Base-by-base conservation (phyloP, 257 asterid species). In the Capsicum pubescens region DNA sequence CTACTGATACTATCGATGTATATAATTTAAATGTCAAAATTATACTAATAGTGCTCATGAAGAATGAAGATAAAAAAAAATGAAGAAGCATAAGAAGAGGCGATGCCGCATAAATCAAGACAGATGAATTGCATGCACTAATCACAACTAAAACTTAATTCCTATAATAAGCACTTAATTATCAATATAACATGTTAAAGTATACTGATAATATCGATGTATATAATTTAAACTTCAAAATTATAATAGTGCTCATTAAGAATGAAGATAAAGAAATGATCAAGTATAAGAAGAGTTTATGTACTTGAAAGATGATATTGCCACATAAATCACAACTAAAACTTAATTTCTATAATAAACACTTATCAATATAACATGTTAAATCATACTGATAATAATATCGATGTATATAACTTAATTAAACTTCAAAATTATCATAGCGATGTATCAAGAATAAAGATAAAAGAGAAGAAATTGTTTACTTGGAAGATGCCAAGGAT, bases 401-500 rank as follows among this genome's bases (percentile, higher is more conserved):
- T 70, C 14, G 13, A 16, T 14, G 0, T 10, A 68, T 15, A 68
- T 68, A 68, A 39, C 54, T 68, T 39, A 15, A 68, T 68, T 39
- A 15, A 68, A 39, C 42, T 39, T 0, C 14, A 68, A 5, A 68
- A 36, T 3, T 3, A 15, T 21, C 21, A 9, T 61, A 6, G 7
- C 21, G 36, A 21, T 39, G 5, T 39, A 39, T 61, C 69, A 19
- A 61, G 69, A 63, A 21, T 42, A 35, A 69, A 69, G 78, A 2
- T 68, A 17, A 68, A 3, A 39, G 39, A 67, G 9, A 64, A 64
- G 44, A 64, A 66, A 11, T 12, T 6, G 46, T 3, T 7, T 35
- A 94, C 98, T 82, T 14, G 98, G 98, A 21, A 94, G 96, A 4
- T 90, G 91, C 90, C 91, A 92, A 3, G 98, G 98, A 76, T 94